phyloP scores from a whole-genome alignment of 345 rosid genomes.

The Salix koriyanagi region DNA sequence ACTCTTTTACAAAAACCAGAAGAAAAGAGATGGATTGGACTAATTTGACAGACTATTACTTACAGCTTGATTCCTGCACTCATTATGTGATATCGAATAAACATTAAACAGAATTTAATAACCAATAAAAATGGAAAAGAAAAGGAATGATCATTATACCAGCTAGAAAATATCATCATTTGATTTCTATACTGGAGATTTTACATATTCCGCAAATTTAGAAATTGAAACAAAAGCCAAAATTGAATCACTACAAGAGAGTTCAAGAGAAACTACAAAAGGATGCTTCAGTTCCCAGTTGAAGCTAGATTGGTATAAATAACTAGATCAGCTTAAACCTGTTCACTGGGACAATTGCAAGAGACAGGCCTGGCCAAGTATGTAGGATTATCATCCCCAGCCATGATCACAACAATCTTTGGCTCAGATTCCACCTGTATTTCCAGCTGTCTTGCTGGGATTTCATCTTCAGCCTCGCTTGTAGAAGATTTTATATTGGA shows the following conservation, averaged over 20 bases:
- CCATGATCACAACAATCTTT: constrained; percentile 19
- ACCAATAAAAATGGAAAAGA: not conserved
- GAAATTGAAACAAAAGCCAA: not conserved
- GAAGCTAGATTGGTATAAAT: not conserved
- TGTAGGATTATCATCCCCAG: constrained; percentile 18
- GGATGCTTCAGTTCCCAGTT: not conserved
- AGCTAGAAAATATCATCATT: not conserved
- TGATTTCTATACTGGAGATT: not conserved
- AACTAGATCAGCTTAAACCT: not conserved
- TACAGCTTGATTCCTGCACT: not conserved
- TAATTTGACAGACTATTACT: not conserved
- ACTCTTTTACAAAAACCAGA: not conserved
- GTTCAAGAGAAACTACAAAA: not conserved
- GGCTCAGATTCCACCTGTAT: constrained; percentile 10
- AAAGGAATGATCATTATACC: not conserved
- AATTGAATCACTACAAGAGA: not conserved
- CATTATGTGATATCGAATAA: too few species aligned
- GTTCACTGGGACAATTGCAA: not conserved
- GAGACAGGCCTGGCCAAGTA: constrained; percentile 5
- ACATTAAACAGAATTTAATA: not conserved
- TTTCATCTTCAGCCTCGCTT: not conserved
- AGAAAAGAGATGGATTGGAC: not conserved
- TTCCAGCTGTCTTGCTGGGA: not conserved
- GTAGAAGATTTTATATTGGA: constrained; percentile 10
- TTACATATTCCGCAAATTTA: not conserved